These are phyloP conservation scores for Sphaerulina populicola DNA, from an alignment of 2,329 filamentous ascomycete genomes.

Conservation along the genomic window DNA sequence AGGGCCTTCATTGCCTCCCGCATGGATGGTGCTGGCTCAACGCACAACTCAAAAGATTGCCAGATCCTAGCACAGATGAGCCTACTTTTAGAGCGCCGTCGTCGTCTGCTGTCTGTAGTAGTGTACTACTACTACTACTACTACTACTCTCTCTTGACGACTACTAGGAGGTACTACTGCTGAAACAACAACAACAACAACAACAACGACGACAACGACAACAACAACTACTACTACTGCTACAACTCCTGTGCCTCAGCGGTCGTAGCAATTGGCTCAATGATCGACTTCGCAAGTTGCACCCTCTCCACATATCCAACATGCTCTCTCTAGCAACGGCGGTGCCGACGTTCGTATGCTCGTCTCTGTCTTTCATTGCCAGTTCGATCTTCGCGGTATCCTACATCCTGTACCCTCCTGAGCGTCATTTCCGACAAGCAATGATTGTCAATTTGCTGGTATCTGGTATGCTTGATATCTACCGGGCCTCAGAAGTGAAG, in stretches of 20 bases:
- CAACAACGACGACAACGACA: too few species aligned
- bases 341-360: conserved; percentile 20
- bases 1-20: too few species aligned
- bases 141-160: not conserved
- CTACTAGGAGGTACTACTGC: too few species aligned
- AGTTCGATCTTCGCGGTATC: conserved; percentile 14
- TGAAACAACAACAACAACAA: too few species aligned
- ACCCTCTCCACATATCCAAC: not conserved
- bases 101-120: not conserved
- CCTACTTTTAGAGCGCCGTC: conserved; percentile 3
- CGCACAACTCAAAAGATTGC: not conserved
- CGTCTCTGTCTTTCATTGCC: conserved; percentile 15
- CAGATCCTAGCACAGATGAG: not conserved
- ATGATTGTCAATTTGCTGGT: conserved; percentile 20
- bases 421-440: conserved; percentile 21
- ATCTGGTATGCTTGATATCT: conserved; percentile 9
- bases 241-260: not conserved
- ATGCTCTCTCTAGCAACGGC: conserved; percentile 16
- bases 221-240: too few species aligned
- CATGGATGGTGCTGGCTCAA: not conserved
- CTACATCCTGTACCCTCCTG: conserved; percentile 18
- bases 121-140: too few species aligned
- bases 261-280: not conserved
- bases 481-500: not conserved
- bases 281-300: not conserved